Percentiles rank a stretch among this genome's conserved stretches.
These are phyloP conservation scores for Amanita fuliginea DNA, from an alignment of 768 basidiomycete genomes.

Conservation along the genomic window DNA sequence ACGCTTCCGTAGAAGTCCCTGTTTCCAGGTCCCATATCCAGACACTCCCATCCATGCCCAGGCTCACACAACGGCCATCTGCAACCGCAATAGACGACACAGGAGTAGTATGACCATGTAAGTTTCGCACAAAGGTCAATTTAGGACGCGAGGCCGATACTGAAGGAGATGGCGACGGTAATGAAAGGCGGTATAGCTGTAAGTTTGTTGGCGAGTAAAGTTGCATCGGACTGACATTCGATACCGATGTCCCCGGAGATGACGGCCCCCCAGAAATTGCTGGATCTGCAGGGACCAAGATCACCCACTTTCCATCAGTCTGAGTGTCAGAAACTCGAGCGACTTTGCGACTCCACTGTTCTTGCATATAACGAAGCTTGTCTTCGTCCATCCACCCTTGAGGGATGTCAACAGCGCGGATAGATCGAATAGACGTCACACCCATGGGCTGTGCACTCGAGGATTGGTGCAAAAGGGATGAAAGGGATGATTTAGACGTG, in stretches of 20 bases:
- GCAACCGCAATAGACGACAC: constrained; percentile 60
- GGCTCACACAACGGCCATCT: constrained; percentile 74
- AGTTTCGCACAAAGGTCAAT: constrained; percentile 58
- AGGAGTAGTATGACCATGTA: constrained; percentile 61
- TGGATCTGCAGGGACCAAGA: constrained; percentile 51
- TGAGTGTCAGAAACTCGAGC: constrained; percentile 58
- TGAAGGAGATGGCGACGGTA: constrained; percentile 37
- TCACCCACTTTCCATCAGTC: constrained; percentile 81
- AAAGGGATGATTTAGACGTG: neutral
- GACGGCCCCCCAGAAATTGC: constrained; percentile 12
- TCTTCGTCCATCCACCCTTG: constrained; percentile 61
- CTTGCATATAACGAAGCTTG: constrained; percentile 50
- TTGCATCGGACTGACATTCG: constrained; percentile 14
- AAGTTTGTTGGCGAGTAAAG: constrained; percentile 37
- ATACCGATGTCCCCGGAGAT: constrained; percentile 14
- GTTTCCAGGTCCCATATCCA: constrained; percentile 85
- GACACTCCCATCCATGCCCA: constrained; percentile 59
- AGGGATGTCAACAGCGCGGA: constrained; percentile 62
- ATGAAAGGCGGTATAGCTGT: constrained; percentile 65
- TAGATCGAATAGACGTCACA: constrained; percentile 48
- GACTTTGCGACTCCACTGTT: constrained; percentile 75
- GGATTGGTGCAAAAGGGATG: constrained; percentile 5
- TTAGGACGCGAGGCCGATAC: constrained; percentile 45
- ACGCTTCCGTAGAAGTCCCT: constrained; percentile 33
- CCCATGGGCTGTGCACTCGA: constrained; percentile 23